Base-by-base conservation (phyloP, 2,329 filamentous ascomycete genomes). In the Cladorrhinum sp. region DNA sequence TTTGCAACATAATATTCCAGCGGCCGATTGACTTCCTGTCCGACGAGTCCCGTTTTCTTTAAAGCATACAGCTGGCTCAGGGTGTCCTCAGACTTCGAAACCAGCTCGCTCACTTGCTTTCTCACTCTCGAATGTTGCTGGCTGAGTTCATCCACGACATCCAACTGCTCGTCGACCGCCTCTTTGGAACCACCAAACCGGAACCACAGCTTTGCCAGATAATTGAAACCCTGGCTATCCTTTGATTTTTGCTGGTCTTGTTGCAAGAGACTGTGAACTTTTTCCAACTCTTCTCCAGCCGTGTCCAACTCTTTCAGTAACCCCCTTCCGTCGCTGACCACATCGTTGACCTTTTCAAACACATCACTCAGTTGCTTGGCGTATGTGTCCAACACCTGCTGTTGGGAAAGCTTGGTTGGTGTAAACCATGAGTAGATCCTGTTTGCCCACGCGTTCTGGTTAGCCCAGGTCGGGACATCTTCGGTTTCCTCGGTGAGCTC, bases 71-170 rank as follows among this genome's bases (percentile, higher is more conserved):
- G 76, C 50, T 86, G 86, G 1, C 85, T 82, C 66, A 87, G 83
- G 63, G 95, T 94, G 59, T 84, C 84, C 72, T 91, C 84, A 36
- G 95, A 79, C 68, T 92, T 90, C 48, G 91, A 75, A 16, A 95
- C 77, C 0, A 92, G 86, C 1, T 81, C 81, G 16, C 77, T 82
- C n/a, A 96, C 84, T 71, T 92, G 90, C 16, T 77, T 78, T 58
- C 88, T 84, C 0, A 90, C 90, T 4, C 79, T 78, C 52, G 81
- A 80, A 24, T 89, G 82, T 75, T 94, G 91, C 5, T 71, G 69
- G 23, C 84, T 81, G n/a, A 95, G 87, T 62, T 86, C 81, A 1
- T 77, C 73, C 10, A 96, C 2, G 74, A 71, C 6, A 93, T 79
- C 68, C 92, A 87, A 23, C 79, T 76, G 58, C 86, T 80, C 62